Base-by-base conservation (phyloP, 2,329 filamentous ascomycete species). In the Teratosphaeria nubilosa region DNA sequence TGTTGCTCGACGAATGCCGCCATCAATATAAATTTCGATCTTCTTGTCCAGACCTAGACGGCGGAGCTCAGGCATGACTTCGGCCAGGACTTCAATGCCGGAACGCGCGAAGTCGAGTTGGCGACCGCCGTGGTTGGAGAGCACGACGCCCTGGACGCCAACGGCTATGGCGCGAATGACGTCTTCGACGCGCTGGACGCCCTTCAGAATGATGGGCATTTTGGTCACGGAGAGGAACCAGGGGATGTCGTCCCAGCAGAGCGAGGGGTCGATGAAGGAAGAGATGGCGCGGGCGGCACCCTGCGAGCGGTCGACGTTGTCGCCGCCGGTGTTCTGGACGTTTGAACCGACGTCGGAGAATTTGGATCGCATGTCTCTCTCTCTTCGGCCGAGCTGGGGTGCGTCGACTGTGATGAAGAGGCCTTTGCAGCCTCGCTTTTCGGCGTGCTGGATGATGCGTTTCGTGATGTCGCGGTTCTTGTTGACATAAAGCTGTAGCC, bases 341-440 rank as follows among this genome's bases (percentile, higher is more conserved):
- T 85, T 88, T 30, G 87, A 88, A 9, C 91, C 92, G 14, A 82
- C 82, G 66, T 96, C 92, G 22, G 64, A 66, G 64, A 73, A 73
- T 75, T 97, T 97, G 64, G 82, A 84, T 45, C 94, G 88, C 94
- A 97, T 97, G 73, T 97, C 94, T 78, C 97, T 99, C 75, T 99
- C 94, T 65, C 94, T 82, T 45, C 94, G 86, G 50, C 94, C 94
- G 24, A 99, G 85, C 74, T 97, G 92, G 5, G 94, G 94, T 56
- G 94, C 94, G 73, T 99, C 94, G 57, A 99, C 94, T 2, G 94
- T 99, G 77, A 99, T 96, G 80, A 99, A 99, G 20, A 99, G 84
- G 10, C 87, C 94, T 75, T 90, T 94, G 80, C 94, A 97, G 30
- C 94, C 94, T 58, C 94, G 86, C 69, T 79, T 79, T 77, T 99